Evolutionary conservation across 2,329 filamentous ascomycete species (phyloP).

Genomic region (Coniella vitis): DNA sequence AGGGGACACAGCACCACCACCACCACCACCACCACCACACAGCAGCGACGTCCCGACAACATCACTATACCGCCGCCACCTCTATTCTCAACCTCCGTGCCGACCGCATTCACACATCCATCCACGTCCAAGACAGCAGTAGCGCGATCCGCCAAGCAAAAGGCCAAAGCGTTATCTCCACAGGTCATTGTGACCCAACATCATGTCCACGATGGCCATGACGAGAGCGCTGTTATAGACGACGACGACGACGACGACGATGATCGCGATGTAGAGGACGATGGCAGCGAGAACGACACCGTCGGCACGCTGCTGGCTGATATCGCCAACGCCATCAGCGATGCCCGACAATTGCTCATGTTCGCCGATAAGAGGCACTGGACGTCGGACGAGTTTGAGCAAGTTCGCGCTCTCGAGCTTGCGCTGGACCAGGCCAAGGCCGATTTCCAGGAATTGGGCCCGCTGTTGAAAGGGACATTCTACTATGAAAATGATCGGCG

Average conservation of each 20-base stretch:
- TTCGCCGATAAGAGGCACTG: slow-evolving; percentile 53
- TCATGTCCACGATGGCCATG: not conserved
- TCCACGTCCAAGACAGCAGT: not conserved
- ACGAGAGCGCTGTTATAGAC: not conserved
- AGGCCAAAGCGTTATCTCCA: not conserved
- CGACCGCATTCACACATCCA: not conserved
- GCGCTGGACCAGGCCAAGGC: slow-evolving; percentile 53
- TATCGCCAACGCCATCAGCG: slow-evolving; percentile 48
- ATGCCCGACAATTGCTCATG: slow-evolving; percentile 47
- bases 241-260: not conserved
- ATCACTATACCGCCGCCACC: not conserved
- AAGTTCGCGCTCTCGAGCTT: slow-evolving; percentile 46
- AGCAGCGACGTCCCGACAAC: not conserved
- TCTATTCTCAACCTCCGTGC: not conserved
- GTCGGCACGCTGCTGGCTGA: slow-evolving; percentile 52
- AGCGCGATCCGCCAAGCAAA: not conserved
- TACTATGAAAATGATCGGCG: slow-evolving; percentile 53
- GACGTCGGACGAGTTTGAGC: slow-evolving; percentile 54
- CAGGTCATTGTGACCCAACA: slow-evolving; percentile 2
- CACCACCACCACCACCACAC: not conserved
- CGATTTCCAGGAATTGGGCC: slow-evolving; percentile 53
- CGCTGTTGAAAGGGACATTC: slow-evolving; percentile 47
- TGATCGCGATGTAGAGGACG: not conserved
- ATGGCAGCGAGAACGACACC: slow-evolving; percentile 30
- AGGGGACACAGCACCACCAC: not conserved